Evolutionary conservation across 202 grass and related monocot genomes (phyloP).

Genomic region (Schoenoplectus tabernaemontani): DNA sequence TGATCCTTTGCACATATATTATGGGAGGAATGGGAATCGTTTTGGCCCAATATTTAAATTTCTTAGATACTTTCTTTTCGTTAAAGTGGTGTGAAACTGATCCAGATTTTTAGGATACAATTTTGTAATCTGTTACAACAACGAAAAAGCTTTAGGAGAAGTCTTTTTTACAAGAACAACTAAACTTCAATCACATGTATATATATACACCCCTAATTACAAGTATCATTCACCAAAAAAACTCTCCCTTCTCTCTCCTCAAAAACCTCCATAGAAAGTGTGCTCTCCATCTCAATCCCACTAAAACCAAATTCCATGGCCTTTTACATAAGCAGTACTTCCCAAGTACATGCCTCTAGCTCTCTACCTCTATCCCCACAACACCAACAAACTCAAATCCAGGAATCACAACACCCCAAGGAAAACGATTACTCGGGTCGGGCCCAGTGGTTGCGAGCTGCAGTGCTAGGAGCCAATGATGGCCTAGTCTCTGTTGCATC

Average conservation of each 20-base stretch:
- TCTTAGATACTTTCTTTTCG: neutral
- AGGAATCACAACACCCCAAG: neutral
- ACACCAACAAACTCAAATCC: constrained; percentile 1
- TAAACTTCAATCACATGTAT: neutral
- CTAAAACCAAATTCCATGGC: neutral
- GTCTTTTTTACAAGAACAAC: constrained; percentile 5
- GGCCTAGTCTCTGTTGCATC: constrained; percentile 35
- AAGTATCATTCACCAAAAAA: constrained; percentile 3
- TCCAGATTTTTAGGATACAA: constrained; percentile 8
- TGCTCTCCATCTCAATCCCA: neutral
- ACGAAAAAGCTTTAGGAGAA: neutral
- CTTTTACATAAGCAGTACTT: neutral
- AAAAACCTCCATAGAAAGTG: neutral
- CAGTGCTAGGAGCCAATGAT: constrained; percentile 35
- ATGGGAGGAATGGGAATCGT: neutral
- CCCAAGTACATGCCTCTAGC: constrained; percentile 4
- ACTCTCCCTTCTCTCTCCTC: no score
- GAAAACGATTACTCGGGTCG: constrained; percentile 21
- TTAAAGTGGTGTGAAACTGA: neutral
- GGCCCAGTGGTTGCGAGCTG: constrained; percentile 34
- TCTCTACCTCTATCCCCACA: neutral
- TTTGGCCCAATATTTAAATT: no score
- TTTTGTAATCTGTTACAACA: neutral
- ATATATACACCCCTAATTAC: neutral
- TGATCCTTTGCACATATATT: neutral